Base-by-base conservation (phyloP, 1,284 basidiomycete genomes). In the Athelia psychrophila region DNA sequence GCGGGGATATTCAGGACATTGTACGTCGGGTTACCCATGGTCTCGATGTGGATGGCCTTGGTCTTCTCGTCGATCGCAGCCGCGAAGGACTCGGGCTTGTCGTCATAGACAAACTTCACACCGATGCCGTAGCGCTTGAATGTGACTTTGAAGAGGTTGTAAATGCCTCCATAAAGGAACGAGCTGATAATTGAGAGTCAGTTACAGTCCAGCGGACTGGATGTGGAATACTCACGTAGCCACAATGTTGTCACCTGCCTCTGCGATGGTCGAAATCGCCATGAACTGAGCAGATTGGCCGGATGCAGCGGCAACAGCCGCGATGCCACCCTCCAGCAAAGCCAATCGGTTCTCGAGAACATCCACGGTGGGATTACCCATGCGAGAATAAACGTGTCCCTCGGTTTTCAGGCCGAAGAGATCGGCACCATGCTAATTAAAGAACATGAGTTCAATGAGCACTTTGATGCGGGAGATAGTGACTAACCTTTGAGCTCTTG, bases 11-110 rank as follows among this genome's bases (percentile, higher is more conserved):
- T 81, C 27, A 79, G 79, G 38, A 95, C 78, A 51, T 82, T 79
- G 71, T 88, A 94, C 62, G 86, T 87, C 0, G 93, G 92, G 69
- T 95, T 95, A 27, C 87, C n/a, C n/a, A n/a, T n/a, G n/a, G n/a
- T n/a, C n/a, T n/a, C n/a, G n/a, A n/a, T n/a, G n/a, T n/a, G n/a
- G 52, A 94, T 81, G 0, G 83, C 89, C 60, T 87, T 91, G 5
- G 89, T 91, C 15, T 80, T 84, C 19, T 84, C 82, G 60, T 92
- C 87, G 58, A 93, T 91, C 20, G 83, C 89, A 4, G 81, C 82
- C 1, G 75, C n/a, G n/a, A n/a, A n/a, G n/a, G n/a, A n/a, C n/a
- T n/a, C n/a, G n/a, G n/a, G n/a, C n/a, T n/a, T n/a, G n/a, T n/a
- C n/a, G n/a, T n/a, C n/a, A n/a, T n/a, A n/a, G n/a, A n/a, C n/a